Evolutionary conservation across 768 basidiomycete species (phyloP).

Genomic region (Artomyces pyxidatus): DNA sequence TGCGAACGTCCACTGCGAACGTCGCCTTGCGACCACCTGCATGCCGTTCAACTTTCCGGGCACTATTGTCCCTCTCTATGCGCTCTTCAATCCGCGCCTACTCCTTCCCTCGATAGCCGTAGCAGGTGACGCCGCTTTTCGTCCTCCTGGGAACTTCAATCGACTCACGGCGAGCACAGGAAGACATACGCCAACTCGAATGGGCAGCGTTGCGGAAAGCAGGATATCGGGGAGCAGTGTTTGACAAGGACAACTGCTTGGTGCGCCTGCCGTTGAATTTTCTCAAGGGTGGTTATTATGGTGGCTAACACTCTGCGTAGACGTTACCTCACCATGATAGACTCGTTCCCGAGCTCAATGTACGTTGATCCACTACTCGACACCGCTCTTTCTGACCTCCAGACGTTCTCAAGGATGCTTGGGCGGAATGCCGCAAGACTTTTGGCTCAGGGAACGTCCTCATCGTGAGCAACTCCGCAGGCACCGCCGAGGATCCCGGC

Average conservation of each 20-base stretch:
- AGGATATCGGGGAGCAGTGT: slow-evolving; percentile 84
- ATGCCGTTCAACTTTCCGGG: slow-evolving; percentile 78
- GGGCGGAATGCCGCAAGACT: slow-evolving; percentile 59
- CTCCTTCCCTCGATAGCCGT: slow-evolving; percentile 58
- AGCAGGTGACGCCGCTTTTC: slow-evolving; percentile 47
- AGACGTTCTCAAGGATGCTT: slow-evolving; percentile 73
- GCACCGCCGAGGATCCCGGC: slow-evolving; percentile 67
- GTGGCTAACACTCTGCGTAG: slow-evolving; percentile 31
- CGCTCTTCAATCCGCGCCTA: slow-evolving; percentile 57
- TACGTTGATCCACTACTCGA: too few relatives aligned
- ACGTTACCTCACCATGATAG: slow-evolving; percentile 73
- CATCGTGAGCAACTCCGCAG: slow-evolving; percentile 92
- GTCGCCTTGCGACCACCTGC: too few relatives aligned
- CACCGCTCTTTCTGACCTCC: too few relatives aligned
- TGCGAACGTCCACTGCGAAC: too few relatives aligned
- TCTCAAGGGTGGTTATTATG: background rate
- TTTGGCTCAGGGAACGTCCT: slow-evolving; percentile 79
- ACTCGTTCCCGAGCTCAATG: slow-evolving; percentile 70
- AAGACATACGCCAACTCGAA: slow-evolving; percentile 83
- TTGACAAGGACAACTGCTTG: slow-evolving; percentile 98
- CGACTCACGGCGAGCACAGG: slow-evolving; percentile 26
- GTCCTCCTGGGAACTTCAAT: background rate
- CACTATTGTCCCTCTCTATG: slow-evolving; percentile 60
- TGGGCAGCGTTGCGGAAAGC: slow-evolving; percentile 61
- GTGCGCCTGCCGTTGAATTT: slow-evolving; percentile 37